Percentiles rank a stretch among this genome's conserved stretches.
Evolutionary conservation across 257 asterid genomes (phyloP).

Genomic region (Thymus mandschuricus): DNA sequence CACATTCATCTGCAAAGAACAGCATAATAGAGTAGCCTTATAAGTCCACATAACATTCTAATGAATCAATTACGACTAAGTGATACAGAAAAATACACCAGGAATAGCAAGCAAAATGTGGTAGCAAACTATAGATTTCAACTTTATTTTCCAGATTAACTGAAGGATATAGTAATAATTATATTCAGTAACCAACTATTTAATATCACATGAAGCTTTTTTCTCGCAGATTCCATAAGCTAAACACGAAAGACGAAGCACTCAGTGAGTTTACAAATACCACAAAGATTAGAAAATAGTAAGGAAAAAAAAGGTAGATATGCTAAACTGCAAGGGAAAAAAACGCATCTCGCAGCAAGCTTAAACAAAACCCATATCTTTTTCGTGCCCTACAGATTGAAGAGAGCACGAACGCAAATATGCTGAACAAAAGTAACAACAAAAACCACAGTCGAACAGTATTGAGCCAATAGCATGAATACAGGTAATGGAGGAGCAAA

Average conservation of each 20-base stretch:
- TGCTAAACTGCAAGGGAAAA: not conserved
- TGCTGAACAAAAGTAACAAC: not conserved
- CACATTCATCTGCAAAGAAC: slow-evolving; percentile 65
- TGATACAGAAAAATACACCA: not conserved
- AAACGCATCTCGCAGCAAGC: not conserved
- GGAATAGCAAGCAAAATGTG: not conserved
- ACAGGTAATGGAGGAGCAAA: too few species aligned
- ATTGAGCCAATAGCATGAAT: not conserved
- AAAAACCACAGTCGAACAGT: not conserved
- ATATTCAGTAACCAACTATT: not conserved
- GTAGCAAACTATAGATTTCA: not conserved
- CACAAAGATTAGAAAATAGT: not conserved
- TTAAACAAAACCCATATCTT: not conserved
- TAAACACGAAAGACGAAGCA: not conserved
- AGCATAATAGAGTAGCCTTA: not conserved
- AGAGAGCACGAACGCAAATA: not conserved
- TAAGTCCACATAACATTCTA: not conserved
- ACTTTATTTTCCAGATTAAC: not conserved
- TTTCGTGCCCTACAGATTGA: not conserved
- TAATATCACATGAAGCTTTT: not conserved
- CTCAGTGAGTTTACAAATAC: not conserved
- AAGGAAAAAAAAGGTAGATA: not conserved
- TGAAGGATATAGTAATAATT: not conserved
- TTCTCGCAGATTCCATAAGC: not conserved
- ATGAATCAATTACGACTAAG: not conserved